Evolutionary conservation across 768 basidiomycete genomes (phyloP).

Genomic region (Xerocomellus intermedius): DNA sequence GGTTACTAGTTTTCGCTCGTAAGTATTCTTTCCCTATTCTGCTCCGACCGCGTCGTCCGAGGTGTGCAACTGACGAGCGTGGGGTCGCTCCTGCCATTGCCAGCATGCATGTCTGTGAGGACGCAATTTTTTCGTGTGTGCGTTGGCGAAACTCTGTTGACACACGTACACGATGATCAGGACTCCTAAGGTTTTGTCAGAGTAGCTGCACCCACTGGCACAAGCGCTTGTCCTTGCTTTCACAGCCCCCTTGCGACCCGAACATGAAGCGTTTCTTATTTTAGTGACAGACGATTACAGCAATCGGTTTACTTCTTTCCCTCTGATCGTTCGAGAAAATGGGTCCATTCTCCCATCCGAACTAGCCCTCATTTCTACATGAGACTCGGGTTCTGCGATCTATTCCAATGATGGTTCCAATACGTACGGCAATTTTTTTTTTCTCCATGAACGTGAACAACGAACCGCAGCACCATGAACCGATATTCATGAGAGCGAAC

Average conservation of each 20-base stretch:
- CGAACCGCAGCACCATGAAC: neutral
- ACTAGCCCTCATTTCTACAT: neutral
- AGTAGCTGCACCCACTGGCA: too few species aligned
- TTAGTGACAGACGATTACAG: neutral
- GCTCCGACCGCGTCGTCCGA: neutral
- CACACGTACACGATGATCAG: too few species aligned
- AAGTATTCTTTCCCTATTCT: constrained; percentile 2
- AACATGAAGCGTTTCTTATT: neutral
- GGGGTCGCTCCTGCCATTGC: neutral
- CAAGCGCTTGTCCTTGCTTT: neutral
- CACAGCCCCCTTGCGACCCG: neutral
- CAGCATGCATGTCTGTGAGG: constrained; percentile 1
- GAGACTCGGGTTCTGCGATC: neutral
- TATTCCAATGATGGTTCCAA: neutral
- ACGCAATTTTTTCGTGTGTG: neutral
- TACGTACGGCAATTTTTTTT: neutral
- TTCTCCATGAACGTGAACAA: neutral
- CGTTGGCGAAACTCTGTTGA: neutral
- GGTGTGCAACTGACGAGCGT: neutral
- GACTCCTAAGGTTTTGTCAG: too few species aligned
- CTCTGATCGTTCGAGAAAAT: neutral
- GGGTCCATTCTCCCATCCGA: neutral
- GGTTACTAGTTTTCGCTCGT: constrained; percentile 1
- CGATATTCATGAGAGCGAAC: neutral
- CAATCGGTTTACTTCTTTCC: neutral